Conservation (phyloP, 2,329 filamentous ascomycete species). For the Sordariomycetes sp. region DNA sequence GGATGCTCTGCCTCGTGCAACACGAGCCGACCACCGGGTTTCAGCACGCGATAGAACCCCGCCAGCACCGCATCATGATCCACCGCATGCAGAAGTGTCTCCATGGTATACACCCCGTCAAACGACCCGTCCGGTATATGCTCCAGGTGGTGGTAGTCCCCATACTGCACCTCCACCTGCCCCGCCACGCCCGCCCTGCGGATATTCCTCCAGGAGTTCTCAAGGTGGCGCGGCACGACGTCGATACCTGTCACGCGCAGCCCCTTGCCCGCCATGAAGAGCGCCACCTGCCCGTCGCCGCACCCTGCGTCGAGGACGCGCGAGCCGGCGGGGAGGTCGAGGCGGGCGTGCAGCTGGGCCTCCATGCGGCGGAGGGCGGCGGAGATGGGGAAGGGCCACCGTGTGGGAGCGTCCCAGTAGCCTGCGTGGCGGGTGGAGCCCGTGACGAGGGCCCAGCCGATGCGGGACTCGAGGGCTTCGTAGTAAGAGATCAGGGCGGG, state of each 20-base stretch:
- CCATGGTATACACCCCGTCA: conserved; percentile 45
- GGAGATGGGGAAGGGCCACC: conserved; percentile 35
- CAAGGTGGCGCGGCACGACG: conserved; percentile 34
- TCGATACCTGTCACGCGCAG: conserved; percentile 35
- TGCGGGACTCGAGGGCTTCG: conserved; percentile 29
- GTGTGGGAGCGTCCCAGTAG: conserved; percentile 31
- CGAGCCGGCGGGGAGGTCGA: conserved; percentile 20
- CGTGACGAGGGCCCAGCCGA: conserved; percentile 29
- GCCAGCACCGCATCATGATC: conserved; percentile 18
- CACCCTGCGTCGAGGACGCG: conserved; percentile 41
- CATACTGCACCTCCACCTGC: not conserved
- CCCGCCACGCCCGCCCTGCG: not conserved
- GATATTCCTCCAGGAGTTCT: conserved; percentile 30
- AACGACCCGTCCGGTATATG: conserved; percentile 23
- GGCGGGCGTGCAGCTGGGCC: conserved; percentile 27
- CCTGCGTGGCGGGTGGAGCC: conserved; percentile 39
- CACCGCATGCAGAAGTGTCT: conserved; percentile 43
- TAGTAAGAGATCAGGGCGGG: conserved; percentile 32
- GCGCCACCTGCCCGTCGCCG: conserved; percentile 37
- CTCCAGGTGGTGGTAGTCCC: conserved; percentile 35
- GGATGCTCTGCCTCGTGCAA: conserved; percentile 35
- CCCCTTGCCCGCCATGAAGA: conserved; percentile 30
- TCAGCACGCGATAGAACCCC: conserved; percentile 35
- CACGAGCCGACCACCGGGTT: conserved; percentile 33
- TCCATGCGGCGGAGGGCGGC: conserved; percentile 35